Conservation (phyloP, 257 asterid species). For the Knoxia roxburghii region DNA sequence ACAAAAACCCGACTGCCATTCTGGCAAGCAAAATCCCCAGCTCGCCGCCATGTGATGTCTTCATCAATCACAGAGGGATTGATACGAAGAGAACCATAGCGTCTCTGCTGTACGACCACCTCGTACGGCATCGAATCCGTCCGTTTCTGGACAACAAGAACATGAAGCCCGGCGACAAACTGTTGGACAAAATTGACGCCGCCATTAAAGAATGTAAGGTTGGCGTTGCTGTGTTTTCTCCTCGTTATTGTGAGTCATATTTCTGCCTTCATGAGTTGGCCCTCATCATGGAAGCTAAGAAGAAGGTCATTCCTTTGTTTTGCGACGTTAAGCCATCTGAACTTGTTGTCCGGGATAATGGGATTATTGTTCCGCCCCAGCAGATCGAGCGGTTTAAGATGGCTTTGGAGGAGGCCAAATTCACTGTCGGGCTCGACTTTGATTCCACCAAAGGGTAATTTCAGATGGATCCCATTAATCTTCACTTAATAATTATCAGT, state of each 20-base stretch:
- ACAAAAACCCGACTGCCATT: constrained; percentile 10
- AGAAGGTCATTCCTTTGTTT: constrained; percentile 42
- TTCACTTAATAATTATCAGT: too few species aligned
- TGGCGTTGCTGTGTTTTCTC: constrained; percentile 49
- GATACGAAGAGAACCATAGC: constrained; percentile 46
- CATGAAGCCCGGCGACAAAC: constrained; percentile 55
- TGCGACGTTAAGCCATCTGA: constrained; percentile 51
- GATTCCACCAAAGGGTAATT: constrained; percentile 41
- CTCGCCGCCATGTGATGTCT: constrained; percentile 36
- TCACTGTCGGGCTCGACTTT: constrained; percentile 44
- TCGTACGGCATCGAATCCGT: constrained; percentile 16
- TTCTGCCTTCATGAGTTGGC: constrained; percentile 56
- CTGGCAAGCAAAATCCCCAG: background rate
- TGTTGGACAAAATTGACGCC: constrained; percentile 42
- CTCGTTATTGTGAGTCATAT: constrained; percentile 46
- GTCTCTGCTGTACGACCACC: constrained; percentile 40
- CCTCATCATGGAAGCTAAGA: constrained; percentile 34
- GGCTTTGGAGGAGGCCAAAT: constrained; percentile 48
- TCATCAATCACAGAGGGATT: constrained; percentile 48
- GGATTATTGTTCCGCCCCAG: background rate
- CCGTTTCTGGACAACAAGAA: constrained; percentile 52
- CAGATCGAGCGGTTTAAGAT: constrained; percentile 31
- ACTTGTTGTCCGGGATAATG: constrained; percentile 22
- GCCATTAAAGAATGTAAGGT: constrained; percentile 38
- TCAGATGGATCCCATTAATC: too few species aligned